Evolutionary conservation across 768 basidiomycete genomes (phyloP), one percentile per base, ranked within the genome.

Genomic region (Amanita brunnescens): DNA sequence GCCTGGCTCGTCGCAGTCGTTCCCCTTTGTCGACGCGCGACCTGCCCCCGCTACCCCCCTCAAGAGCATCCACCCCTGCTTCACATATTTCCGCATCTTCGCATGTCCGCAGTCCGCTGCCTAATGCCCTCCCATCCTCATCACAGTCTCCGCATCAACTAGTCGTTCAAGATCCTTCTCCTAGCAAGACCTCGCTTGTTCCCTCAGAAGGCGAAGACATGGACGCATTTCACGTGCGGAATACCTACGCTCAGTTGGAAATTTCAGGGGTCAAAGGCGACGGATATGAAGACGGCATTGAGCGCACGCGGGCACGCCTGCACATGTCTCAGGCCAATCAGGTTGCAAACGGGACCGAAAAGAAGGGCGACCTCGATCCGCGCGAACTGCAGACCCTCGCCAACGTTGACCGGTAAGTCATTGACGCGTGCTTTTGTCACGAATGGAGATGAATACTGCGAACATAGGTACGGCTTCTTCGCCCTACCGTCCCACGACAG

Each of bases 231-330:
- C 84, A 89, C 64, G 86, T 94, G 6, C 79, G 91, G 35, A 84
- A 76, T 54, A 91, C 89, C 0, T 94, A 97, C 62, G 95, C 93
- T 0, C 79, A 88, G 55, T 75, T 98, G n/a, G 91, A 97, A 44
- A 70, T 78, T 8, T 78, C 78, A 38, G 95, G 95, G n/a, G 94
- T 97, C 33, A 87, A 81, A 61, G 93, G 94, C 2, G 95, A 98
- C 62, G 95, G 95, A 0, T 91, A 83, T 66, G 88, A 91, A 59
- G 92, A 95, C 57, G 95, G 95, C 33, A 77, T 95, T 6, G 95
- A 98, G 68, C 82, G 91, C 33, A 98, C 94, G 23, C 78, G 95
- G 54, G 87, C 90, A 20, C 73, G 86, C 59, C 64, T 81, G 55
- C 75, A 77, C 47, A 61, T 61, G 16, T 81, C 72, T 58, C 70